Percentiles rank a stretch among this genome's conserved stretches.
phyloP scores from a whole-genome alignment of 371 early-diverging fungal species.

The Choanephora cucurbitarum region DNA sequence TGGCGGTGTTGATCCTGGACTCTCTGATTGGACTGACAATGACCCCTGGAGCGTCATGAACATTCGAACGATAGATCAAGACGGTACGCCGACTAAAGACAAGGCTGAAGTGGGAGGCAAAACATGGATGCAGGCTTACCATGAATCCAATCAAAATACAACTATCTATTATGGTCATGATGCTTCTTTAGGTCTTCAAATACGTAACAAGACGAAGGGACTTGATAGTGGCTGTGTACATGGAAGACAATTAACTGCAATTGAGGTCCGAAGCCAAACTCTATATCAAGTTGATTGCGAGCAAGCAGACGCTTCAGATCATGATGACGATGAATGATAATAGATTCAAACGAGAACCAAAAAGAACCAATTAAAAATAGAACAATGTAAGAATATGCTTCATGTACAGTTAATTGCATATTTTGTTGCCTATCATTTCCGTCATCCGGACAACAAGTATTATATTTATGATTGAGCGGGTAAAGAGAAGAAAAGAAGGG shows the following conservation, averaged over 20 bases:
- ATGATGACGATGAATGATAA: no score
- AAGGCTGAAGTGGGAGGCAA: slow-evolving; percentile 21
- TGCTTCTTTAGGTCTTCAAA: slow-evolving; percentile 55
- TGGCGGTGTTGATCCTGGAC: slow-evolving; percentile 64
- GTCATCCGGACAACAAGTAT: no score
- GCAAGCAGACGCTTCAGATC: neutral
- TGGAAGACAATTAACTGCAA: slow-evolving; percentile 60
- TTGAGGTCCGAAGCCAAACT: slow-evolving; percentile 33
- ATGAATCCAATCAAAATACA: slow-evolving; percentile 14
- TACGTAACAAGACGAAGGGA: slow-evolving; percentile 55
- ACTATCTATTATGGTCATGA: slow-evolving; percentile 70
- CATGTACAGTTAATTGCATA: no score
- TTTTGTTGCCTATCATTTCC: no score
- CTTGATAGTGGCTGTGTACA: slow-evolving; percentile 71
- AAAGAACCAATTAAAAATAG: no score
- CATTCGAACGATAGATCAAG: slow-evolving; percentile 54
- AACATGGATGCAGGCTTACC: slow-evolving; percentile 9
- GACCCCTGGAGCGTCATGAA: slow-evolving; percentile 57
- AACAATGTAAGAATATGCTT: no score
- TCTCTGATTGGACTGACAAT: slow-evolving; percentile 26
- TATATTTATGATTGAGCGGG: no score
- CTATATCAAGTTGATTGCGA: slow-evolving; percentile 34
- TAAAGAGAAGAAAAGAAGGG: no score
- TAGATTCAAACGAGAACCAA: no score
- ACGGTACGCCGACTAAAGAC: slow-evolving; percentile 34